Evolutionary conservation across 768 basidiomycete species (phyloP), one percentile per base, ranked within the genome.

Genomic region (Gautieria morchelliformis): DNA sequence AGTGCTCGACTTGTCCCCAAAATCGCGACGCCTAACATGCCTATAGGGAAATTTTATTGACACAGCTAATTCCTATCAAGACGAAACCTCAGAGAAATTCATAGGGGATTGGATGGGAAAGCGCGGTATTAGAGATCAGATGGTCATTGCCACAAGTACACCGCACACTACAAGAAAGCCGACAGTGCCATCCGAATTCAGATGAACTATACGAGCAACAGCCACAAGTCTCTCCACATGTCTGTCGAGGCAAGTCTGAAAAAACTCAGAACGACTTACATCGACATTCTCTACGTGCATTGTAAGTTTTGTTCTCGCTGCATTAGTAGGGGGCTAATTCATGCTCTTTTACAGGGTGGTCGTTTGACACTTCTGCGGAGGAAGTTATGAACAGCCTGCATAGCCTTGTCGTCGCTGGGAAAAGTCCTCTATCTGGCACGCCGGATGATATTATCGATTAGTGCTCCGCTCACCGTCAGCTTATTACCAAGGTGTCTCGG

Each of bases 211-310:
- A 59, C 59, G 17, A 74, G 77, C 10, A 78, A 78, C 68, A 62
- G 66, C 60, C 59, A 68, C 53, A 75, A 75, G 63, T 66, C 62
- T 1, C 54, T 75, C 46, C 61, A 58, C 37, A 20, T 70, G 45
- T 71, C 67, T 6, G 64, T 74, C 5, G 67, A 69, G n/a, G 68
- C 65, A 1, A 69, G 67, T 30, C 66, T 78, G 53, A 70, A 70
- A 60, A 83, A 81, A 59, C 72, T 86, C 19, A 68, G 79, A 45
- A 84, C 82, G 0, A 69, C 75, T n/a, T 85, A 78, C 62, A 74
- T 83, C 62, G 81, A 83, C 61, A 73, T 83, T 50, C 64, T 82
- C 32, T 81, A 83, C 59, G 63, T 81, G 5, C 81, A 82, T 61
- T 78, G 72, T 56, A 27, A 2, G 27, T 5, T 27, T 2, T 5